Evolutionary conservation across 1,284 basidiomycete species (phyloP).

Genomic region (Cryptococcus wingfieldii): DNA sequence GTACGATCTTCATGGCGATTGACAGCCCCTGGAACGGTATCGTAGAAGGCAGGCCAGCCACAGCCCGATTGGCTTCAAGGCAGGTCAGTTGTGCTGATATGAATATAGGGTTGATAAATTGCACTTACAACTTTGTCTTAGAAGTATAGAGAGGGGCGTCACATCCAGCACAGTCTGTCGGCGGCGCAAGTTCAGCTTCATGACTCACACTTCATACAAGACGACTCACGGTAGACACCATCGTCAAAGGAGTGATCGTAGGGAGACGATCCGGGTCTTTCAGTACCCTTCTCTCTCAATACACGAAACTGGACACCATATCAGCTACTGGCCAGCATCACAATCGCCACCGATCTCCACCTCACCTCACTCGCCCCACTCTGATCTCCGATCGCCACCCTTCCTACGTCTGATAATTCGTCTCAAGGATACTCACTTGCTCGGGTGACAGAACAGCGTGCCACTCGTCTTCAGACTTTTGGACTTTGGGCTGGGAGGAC

Average conservation of each 20-base stretch:
- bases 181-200: neutral
- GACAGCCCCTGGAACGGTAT: conserved; percentile 89
- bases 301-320: conserved; percentile 65
- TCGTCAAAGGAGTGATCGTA: conserved; percentile 64
- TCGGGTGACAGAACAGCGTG: conserved; percentile 71
- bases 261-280: conserved; percentile 67
- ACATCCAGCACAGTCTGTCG: conserved; percentile 47
- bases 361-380: neutral
- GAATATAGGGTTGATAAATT: neutral
- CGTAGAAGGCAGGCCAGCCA: conserved; percentile 97
- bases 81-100: neutral
- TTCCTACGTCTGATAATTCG: neutral
- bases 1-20: conserved; percentile 51
- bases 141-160: conserved; percentile 68
- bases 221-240: conserved; percentile 59
- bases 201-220: too few relatives aligned
- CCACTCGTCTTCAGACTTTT: conserved; percentile 81
- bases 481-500: conserved; percentile 26
- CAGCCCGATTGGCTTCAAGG: conserved; percentile 66
- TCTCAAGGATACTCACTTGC: conserved; percentile 60
- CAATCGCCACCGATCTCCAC: neutral
- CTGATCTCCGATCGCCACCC: neutral
- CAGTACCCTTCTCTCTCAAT: conserved; percentile 82
- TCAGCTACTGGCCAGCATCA: neutral
- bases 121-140: conserved; percentile 69